Percentiles rank a stretch among this genome's conserved stretches.
phyloP scores from a whole-genome alignment of 2,329 filamentous ascomycete genomes.

The Aureobasidium sp. region DNA sequence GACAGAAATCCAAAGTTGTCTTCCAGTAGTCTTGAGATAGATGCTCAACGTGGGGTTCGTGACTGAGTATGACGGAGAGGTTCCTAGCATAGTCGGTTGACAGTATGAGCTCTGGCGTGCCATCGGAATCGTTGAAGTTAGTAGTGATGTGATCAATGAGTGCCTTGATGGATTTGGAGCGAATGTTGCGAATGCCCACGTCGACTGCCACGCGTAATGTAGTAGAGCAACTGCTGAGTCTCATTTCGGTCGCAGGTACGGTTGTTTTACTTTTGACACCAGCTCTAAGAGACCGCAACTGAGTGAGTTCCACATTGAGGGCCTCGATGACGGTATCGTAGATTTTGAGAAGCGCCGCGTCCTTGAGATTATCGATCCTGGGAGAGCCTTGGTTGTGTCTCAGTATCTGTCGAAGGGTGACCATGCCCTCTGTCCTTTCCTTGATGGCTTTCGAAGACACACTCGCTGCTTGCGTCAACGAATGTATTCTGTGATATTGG shows the following conservation, averaged over 20 bases:
- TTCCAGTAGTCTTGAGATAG: constrained; percentile 63
- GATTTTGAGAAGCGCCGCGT: constrained; percentile 70
- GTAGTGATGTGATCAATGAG: constrained; percentile 77
- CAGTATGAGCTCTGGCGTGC: constrained; percentile 60
- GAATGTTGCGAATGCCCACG: constrained; percentile 59
- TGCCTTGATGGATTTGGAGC: constrained; percentile 67
- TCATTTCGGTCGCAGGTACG: constrained; percentile 33
- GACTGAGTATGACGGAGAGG: constrained; percentile 60
- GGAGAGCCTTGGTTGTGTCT: constrained; percentile 41
- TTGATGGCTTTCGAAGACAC: constrained; percentile 35
- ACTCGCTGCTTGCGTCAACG: constrained; percentile 20
- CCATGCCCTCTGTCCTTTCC: constrained; percentile 43
- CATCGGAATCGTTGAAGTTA: constrained; percentile 54
- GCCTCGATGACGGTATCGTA: constrained; percentile 72
- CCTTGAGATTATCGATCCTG: constrained; percentile 46
- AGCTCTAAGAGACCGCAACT: constrained; percentile 45
- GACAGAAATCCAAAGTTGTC: constrained; percentile 61
- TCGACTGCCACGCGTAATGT: constrained; percentile 65
- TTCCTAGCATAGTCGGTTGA: constrained; percentile 70
- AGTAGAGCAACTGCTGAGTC: constrained; percentile 61
- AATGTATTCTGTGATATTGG: neutral
- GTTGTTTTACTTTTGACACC: neutral
- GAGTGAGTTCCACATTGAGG: constrained; percentile 57
- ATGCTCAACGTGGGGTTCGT: constrained; percentile 72
- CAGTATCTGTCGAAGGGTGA: constrained; percentile 48